These are phyloP conservation scores for Sugiyamaella neomexicana DNA, from an alignment of 1,139 yeast species.

Conservation along the genomic window DNA sequence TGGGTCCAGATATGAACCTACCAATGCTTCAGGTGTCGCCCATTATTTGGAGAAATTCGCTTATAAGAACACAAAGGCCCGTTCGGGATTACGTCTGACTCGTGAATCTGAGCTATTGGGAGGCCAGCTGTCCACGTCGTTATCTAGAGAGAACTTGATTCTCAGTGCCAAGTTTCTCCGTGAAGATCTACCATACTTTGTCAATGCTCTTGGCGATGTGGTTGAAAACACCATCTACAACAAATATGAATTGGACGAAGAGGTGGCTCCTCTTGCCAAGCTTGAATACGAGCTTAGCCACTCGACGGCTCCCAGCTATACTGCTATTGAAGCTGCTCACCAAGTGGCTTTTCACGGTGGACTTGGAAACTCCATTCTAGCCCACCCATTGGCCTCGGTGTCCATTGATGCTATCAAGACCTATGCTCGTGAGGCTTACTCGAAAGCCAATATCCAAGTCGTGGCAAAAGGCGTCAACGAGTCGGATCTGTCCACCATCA, in stretches of 20 bases:
- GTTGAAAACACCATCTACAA: constrained; percentile 71
- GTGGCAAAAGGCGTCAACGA: constrained; percentile 73
- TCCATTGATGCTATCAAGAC: constrained; percentile 64
- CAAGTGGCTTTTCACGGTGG: constrained; percentile 83
- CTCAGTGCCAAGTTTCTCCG: constrained; percentile 80
- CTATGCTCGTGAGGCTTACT: constrained; percentile 69
- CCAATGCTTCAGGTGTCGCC: constrained; percentile 70
- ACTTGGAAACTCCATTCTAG: constrained; percentile 80
- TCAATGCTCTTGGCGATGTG: constrained; percentile 79
- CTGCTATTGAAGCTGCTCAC: constrained; percentile 79
- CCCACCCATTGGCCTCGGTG: constrained; percentile 60
- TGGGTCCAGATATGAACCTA: constrained; percentile 73
- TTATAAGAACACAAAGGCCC: constrained; percentile 75
- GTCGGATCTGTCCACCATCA: constrained; percentile 67
- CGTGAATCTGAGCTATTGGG: constrained; percentile 96
- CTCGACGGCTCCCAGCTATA: constrained; percentile 50
- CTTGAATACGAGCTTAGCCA: constrained; percentile 52
- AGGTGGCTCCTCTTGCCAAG: constrained; percentile 75
- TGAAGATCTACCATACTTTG: constrained; percentile 88
- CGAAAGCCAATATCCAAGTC: constrained; percentile 68
- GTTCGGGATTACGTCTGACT: constrained; percentile 88
- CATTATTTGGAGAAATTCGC: constrained; percentile 84
- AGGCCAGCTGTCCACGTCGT: constrained; percentile 66
- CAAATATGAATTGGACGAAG: constrained; percentile 73
- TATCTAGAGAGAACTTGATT: constrained; percentile 82